These are phyloP conservation scores for Paraurostyla sp. DNA, from an alignment of 73 alveolate genomes.

Conservation along the genomic window DNA sequence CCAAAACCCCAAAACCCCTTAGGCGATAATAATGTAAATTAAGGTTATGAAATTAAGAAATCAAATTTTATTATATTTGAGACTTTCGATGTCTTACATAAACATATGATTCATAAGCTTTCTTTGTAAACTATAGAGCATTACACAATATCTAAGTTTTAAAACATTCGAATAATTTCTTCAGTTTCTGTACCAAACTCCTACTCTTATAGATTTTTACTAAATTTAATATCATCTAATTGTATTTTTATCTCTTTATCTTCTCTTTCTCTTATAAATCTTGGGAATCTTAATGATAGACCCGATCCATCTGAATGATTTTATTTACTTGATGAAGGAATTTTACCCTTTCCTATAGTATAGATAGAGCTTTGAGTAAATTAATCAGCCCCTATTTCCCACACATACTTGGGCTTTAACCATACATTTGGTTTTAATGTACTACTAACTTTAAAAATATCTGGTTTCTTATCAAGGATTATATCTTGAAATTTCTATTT, in stretches of 20 bases:
- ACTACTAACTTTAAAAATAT: constrained; percentile 66
- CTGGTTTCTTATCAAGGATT: constrained; percentile 73
- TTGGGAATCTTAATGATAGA: constrained; percentile 91
- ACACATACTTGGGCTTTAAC: constrained; percentile 81
- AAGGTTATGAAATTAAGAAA: too few relatives aligned
- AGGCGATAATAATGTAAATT: too few relatives aligned
- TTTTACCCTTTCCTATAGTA: constrained; percentile 30
- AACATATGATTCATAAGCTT: too few relatives aligned
- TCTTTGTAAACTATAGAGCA: too few relatives aligned
- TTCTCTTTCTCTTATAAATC: constrained; percentile 89
- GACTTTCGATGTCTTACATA: too few relatives aligned
- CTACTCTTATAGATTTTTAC: too few relatives aligned
- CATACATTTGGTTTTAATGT: constrained; percentile 85
- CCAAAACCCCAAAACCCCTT: too few relatives aligned
- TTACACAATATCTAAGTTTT: too few relatives aligned
- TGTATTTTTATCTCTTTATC: constrained; percentile 85
- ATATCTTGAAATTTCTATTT: constrained; percentile 67
- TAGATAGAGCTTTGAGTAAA: constrained; percentile 83
- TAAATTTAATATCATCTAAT: too few relatives aligned
- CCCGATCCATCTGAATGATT: constrained; percentile 72
- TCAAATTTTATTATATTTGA: too few relatives aligned
- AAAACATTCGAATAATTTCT: too few relatives aligned
- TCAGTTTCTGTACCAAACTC: too few relatives aligned
- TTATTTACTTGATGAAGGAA: constrained; percentile 71
- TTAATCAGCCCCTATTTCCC: constrained; percentile 92